A percentile compares a stretch with the other conserved stretches of the same genome.
Evolutionary conservation across 208 protist genomes (phyloP).

Genomic region (Lotmaria passim): DNA sequence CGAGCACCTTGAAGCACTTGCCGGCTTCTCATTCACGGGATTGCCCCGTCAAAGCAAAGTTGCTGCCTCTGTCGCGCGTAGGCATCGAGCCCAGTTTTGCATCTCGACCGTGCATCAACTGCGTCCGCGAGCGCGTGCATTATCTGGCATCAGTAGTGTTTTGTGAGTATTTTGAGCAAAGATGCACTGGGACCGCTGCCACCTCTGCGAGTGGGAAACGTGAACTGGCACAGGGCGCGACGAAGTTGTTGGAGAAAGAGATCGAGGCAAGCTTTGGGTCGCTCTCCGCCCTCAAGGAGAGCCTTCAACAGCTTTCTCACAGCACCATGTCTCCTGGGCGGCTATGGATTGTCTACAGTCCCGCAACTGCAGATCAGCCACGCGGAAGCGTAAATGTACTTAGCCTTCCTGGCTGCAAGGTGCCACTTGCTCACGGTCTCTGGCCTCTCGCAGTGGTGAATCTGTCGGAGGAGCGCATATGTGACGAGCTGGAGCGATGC

Average conservation of each 20-base stretch:
- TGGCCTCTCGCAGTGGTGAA: conserved; percentile 86
- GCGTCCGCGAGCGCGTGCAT: conserved; percentile 64
- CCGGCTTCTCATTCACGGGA: conserved; percentile 33
- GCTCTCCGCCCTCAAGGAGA: conserved; percentile 36
- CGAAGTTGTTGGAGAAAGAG: conserved; percentile 28
- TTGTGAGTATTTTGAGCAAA: conserved; percentile 54
- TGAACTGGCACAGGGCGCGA: not conserved
- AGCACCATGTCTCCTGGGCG: conserved; percentile 51
- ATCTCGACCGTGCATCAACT: conserved; percentile 55
- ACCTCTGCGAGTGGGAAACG: not conserved
- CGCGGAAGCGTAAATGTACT: conserved; percentile 60
- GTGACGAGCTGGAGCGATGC: conserved; percentile 24
- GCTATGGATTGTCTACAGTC: conserved; percentile 72
- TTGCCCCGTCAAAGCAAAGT: conserved; percentile 60
- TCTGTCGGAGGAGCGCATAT: conserved; percentile 61
- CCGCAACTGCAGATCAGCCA: conserved; percentile 8
- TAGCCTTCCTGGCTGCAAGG: conserved; percentile 31
- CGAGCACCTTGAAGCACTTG: conserved; percentile 18
- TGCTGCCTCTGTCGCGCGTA: conserved; percentile 52
- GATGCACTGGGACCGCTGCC: conserved; percentile 22
- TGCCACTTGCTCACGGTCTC: conserved; percentile 65
- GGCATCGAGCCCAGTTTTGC: conserved; percentile 50
- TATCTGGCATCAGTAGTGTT: conserved; percentile 77
- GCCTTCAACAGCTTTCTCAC: conserved; percentile 45
- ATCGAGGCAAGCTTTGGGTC: conserved; percentile 46